phyloP scores from a whole-genome alignment of 179 eudicot genomes.

The Gypsophila paniculata region DNA sequence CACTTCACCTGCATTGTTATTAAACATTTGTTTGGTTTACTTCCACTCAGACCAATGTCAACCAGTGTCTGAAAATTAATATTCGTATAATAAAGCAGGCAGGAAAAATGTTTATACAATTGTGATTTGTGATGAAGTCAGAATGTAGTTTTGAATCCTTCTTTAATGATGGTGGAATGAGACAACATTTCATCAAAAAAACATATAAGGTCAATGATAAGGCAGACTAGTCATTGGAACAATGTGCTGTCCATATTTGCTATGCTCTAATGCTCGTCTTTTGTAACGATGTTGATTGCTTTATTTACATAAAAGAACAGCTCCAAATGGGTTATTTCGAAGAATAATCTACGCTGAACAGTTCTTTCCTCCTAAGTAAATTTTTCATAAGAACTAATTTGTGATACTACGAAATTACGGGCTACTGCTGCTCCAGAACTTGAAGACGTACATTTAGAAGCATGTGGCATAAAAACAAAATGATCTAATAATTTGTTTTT shows the following conservation, averaged over 20 bases:
- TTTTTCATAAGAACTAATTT: neutral
- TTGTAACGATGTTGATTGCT: neutral
- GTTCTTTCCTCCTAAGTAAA: neutral
- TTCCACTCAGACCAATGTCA: neutral
- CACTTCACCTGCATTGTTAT: conserved; percentile 27
- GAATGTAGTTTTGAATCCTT: neutral
- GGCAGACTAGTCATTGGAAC: conserved; percentile 3
- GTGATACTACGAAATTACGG: conserved; percentile 9
- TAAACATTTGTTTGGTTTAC: neutral
- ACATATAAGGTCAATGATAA: neutral
- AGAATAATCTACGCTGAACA: neutral
- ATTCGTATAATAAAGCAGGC: neutral
- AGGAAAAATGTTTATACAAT: neutral
- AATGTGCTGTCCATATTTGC: conserved; percentile 19
- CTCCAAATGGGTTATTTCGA: no score
- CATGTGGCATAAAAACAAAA: neutral
- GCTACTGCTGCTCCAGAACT: neutral
- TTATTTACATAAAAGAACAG: neutral
- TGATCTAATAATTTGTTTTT: neutral
- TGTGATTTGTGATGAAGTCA: neutral
- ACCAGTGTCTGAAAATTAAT: neutral
- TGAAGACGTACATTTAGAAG: neutral
- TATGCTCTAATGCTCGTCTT: conserved; percentile 5
- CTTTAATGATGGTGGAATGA: conserved; percentile 5
- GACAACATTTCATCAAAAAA: neutral